Evolutionary conservation across 495 filamentous ascomycete species (phyloP).

Genomic region (Penicillium silybi): DNA sequence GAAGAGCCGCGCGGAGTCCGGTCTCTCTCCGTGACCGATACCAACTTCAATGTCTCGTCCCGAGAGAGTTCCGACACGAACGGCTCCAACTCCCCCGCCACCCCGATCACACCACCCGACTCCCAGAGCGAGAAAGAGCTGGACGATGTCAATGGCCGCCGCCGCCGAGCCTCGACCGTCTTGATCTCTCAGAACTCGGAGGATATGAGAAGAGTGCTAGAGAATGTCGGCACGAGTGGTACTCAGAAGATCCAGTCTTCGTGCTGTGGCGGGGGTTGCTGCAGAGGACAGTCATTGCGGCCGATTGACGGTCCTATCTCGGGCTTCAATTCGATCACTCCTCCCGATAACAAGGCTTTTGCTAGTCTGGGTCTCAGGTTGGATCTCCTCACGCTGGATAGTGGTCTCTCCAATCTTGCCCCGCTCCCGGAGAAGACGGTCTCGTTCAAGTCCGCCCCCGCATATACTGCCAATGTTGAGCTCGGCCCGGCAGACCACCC

Average conservation of each 20-base stretch:
- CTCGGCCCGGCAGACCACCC: constrained; percentile 55
- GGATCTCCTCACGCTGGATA: constrained; percentile 63
- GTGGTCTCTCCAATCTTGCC: constrained; percentile 62
- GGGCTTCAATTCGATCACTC: constrained; percentile 49
- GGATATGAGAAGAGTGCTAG: constrained; percentile 64
- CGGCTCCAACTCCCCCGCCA: constrained; percentile 42
- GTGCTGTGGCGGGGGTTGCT: constrained; percentile 95
- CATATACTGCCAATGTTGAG: constrained; percentile 30
- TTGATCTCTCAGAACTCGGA: constrained; percentile 71
- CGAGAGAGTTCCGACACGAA: constrained; percentile 33
- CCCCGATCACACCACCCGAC: constrained; percentile 51
- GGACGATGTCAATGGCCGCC: constrained; percentile 34
- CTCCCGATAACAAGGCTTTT: constrained; percentile 76
- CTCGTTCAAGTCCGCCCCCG: constrained; percentile 53
- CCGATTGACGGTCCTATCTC: constrained; percentile 43
- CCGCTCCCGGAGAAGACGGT: constrained; percentile 71
- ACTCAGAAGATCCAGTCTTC: constrained; percentile 55
- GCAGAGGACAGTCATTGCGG: constrained; percentile 60
- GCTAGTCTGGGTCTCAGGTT: constrained; percentile 71
- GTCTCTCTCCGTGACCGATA: constrained; percentile 37
- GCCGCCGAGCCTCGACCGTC: constrained; percentile 72
- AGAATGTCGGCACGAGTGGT: constrained; percentile 38
- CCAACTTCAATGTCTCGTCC: constrained; percentile 39
- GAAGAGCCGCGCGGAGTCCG: constrained; percentile 47
- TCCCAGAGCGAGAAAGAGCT: constrained; percentile 44